Percentiles rank a stretch among this genome's conserved stretches.
These are phyloP conservation scores for Backusella tuberculispora DNA, from an alignment of 192 early-diverging fungal genomes.

Conservation along the genomic window DNA sequence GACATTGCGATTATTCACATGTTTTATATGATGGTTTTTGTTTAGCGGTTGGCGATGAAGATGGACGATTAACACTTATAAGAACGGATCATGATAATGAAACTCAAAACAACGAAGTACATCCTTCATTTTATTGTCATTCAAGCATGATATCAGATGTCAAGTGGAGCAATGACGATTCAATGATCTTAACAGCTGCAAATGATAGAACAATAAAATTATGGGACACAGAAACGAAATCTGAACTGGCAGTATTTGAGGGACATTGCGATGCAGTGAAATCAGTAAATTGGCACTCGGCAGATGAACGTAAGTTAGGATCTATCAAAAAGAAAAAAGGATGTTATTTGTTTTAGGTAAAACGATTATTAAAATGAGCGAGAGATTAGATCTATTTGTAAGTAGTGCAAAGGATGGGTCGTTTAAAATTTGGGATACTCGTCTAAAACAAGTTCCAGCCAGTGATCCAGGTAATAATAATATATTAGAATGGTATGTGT, in stretches of 20 bases:
- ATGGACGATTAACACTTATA: conserved; percentile 63
- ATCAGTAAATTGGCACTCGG: conserved; percentile 62
- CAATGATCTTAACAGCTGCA: conserved; percentile 69
- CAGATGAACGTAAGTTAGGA: conserved; percentile 58
- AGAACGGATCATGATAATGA: conserved; percentile 55
- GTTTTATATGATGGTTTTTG: conserved; percentile 55
- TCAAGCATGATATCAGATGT: conserved; percentile 84
- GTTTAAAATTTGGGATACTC: conserved; percentile 38
- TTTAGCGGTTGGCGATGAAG: conserved; percentile 72
- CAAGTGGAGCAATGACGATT: conserved; percentile 75
- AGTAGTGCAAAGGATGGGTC: conserved; percentile 27
- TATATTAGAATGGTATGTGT: not conserved
- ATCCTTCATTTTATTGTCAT: conserved; percentile 61
- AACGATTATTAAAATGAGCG: not conserved
- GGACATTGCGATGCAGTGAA: conserved; percentile 77
- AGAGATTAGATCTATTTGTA: conserved; percentile 30
- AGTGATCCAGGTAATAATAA: conserved; percentile 18
- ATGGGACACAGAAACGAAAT: conserved; percentile 74
- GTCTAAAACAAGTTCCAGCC: conserved; percentile 17
- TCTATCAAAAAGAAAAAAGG: not conserved
- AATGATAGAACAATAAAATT: conserved; percentile 76
- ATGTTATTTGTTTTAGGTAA: not conserved
- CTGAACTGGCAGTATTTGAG: conserved; percentile 55
- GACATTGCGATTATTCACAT: conserved; percentile 19
- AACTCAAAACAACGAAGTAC: conserved; percentile 26